Evolutionary conservation across 192 early-diverging fungal genomes (phyloP), one percentile per base, ranked within the genome.

Genomic region (Backusella parvicylindrica): DNA sequence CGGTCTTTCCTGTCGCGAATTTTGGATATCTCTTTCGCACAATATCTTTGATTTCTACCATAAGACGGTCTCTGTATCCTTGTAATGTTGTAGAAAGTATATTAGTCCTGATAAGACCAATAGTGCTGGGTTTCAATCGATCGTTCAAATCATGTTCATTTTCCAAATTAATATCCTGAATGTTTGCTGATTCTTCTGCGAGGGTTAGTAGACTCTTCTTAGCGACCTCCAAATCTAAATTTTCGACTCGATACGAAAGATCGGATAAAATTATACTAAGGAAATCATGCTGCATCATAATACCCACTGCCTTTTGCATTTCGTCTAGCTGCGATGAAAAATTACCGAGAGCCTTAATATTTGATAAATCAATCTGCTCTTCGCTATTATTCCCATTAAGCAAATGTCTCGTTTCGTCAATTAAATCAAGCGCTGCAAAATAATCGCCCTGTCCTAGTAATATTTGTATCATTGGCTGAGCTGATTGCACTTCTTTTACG

Each of bases 351-450:
- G 87, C 84, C 30, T 77, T 79, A 5, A 95, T 89, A 12, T 86
- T 79, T 13, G 88, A 81, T 37, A 92, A 82, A 77, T 84, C 79
- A 7, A 68, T 68, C 31, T 75, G 83, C 3, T 77, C 71, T 21
- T 86, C 78, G 18, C 76, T 72, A 63, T 32, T 43, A 9, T 79
- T 73, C 32, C 87, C 92, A 15, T 86, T 75, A 32, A 96, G 75
- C 0, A 86, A 76, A 32, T 32, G 67, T 47, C 89, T 88, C 6
- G 94, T 89, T 38, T 98, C 94, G 49, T 94, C 92, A 41, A 99
- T 91, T 50, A 99, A 81, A 72, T 96, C 94, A 72, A 99, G 77
- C 5, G 97, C 96, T 3, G 89, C 95, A 68, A 95, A 92, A 75
- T 94, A 95, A 81, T 98, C 91, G 4, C 89, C 89, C 38, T 95